Conservation (phyloP, 2,329 filamentous ascomycete genomes). For the Venturiaceae sp. region DNA sequence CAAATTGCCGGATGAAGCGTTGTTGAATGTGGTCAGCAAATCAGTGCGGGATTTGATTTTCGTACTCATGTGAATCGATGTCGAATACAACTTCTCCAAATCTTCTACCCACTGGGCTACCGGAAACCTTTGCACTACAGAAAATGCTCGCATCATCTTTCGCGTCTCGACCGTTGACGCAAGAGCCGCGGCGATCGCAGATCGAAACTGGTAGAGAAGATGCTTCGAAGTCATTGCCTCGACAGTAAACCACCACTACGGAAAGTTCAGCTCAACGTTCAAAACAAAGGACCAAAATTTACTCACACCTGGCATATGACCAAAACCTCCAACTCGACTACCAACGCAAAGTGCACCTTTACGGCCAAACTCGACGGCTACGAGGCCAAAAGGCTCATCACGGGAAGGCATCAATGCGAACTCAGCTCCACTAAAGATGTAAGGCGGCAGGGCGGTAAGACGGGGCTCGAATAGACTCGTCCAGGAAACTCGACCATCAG, state of each 20-base stretch:
- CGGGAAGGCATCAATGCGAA: conserved; percentile 59
- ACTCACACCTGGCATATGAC: conserved; percentile 61
- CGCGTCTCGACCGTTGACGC: conserved; percentile 46
- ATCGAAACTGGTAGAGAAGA: conserved; percentile 54
- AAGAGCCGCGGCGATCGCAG: conserved; percentile 51
- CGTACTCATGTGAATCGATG: conserved; percentile 43
- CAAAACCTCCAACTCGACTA: conserved; percentile 51
- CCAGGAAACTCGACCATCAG: conserved; percentile 58
- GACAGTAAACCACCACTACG: conserved; percentile 64
- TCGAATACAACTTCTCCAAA: conserved; percentile 51
- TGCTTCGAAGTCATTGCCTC: conserved; percentile 55
- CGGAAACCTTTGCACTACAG: conserved; percentile 57
- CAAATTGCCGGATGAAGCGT: neutral
- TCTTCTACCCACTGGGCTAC: conserved; percentile 59
- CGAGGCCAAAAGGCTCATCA: conserved; percentile 60
- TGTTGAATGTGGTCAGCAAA: neutral
- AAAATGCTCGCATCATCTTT: conserved; percentile 54
- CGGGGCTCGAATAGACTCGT: conserved; percentile 56
- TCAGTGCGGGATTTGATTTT: neutral
- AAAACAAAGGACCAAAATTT: no score
- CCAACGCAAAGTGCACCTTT: conserved; percentile 60
- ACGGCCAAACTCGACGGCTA: conserved; percentile 59
- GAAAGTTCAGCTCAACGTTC: no score
- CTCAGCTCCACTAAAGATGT: conserved; percentile 57
- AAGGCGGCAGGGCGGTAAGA: conserved; percentile 56